Base-by-base conservation (phyloP, 2,329 filamentous ascomycete species). In the Furcasterigmium sp. region DNA sequence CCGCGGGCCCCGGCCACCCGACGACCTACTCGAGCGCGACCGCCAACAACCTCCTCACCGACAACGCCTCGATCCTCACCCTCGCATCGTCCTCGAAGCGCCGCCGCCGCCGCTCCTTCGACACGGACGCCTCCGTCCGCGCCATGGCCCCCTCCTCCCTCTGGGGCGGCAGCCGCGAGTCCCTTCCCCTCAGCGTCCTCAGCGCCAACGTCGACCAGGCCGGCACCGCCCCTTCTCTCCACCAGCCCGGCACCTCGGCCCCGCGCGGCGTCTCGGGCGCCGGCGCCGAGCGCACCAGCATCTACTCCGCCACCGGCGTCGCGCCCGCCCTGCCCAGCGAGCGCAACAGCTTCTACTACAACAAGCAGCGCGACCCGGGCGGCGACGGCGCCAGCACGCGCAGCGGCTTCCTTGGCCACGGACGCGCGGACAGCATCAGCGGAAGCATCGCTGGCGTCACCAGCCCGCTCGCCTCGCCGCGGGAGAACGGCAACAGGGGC, bases 51-150 rank as follows among this genome's bases (percentile, higher is more conserved):
- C 74, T 91, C 6, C 70, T 91, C 26, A 89, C 85, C 2, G 88
- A 94, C 61, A 88, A 94, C 58, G 88, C 88, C 18, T 91, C 87
- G 20, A 91, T 94, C 52, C 67, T 94, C 47, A 94, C 88, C 0
- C 73, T 94, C 13, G 88, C 88, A 3, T 91, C 87, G 4, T 91
- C 86, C 0, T 88, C 84, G 51, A 89, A 91, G 65, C 80, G 84
- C 29, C 78, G 83, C 21, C 82, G 88, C 28, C 78, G 87, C 39
- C 79, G 87, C 47, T 91, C 86, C 23, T 82, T 91, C 64, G 88
- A 93, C 61, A 93, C 88, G 0, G 86, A 93, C 59, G 88, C 88
- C 5, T 91, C 86, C 0, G 86, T 93, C 30, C 84, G 88, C 35
- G 88, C 88, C 3, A 69, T 94, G n/a, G 85, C 88, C 1, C 87